A percentile compares a stretch with the other conserved stretches of the same genome.
Evolutionary conservation across 2,329 filamentous ascomycete species (phyloP).

Genomic region (Hypoxylon sp.): DNA sequence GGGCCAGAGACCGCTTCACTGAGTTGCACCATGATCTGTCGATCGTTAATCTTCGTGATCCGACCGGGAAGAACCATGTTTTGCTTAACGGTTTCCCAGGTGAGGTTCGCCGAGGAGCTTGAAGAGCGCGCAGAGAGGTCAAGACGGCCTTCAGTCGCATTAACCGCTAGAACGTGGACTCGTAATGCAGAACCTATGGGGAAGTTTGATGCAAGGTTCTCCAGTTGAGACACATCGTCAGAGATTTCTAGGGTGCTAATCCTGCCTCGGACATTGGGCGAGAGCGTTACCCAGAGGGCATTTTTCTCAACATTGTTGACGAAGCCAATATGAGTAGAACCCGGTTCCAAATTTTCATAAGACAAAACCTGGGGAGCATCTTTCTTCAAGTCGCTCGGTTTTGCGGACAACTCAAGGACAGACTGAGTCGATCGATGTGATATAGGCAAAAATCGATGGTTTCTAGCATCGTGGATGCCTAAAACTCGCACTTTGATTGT

Average conservation of each 20-base stretch:
- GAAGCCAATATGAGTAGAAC: conserved; percentile 82
- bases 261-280: conserved; percentile 88
- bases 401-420: conserved; percentile 89
- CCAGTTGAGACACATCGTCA: conserved; percentile 85
- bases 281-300: conserved; percentile 90
- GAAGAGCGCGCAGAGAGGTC: conserved; percentile 86
- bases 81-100: conserved; percentile 79
- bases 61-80: conserved; percentile 87
- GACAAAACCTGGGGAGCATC: conserved; percentile 68
- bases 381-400: conserved; percentile 74
- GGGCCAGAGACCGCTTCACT: conserved; percentile 84
- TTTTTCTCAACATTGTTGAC: conserved; percentile 90
- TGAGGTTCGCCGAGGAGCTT: conserved; percentile 69
- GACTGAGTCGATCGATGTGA: conserved; percentile 86
- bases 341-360: conserved; percentile 79
- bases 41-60: conserved; percentile 88
- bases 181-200: conserved; percentile 90
- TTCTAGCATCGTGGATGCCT: conserved; percentile 90
- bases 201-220: conserved; percentile 83
- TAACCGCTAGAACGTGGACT: conserved; percentile 82
- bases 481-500: conserved; percentile 82
- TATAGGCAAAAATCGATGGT: conserved; percentile 92
- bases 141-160: conserved; percentile 80
- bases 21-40: conserved; percentile 87
- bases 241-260: conserved; percentile 87